Percentiles rank a stretch among this genome's conserved stretches.
These are phyloP conservation scores for Avena atlantica DNA, from an alignment of 176 grass and related monocot genomes.

Conservation along the genomic window DNA sequence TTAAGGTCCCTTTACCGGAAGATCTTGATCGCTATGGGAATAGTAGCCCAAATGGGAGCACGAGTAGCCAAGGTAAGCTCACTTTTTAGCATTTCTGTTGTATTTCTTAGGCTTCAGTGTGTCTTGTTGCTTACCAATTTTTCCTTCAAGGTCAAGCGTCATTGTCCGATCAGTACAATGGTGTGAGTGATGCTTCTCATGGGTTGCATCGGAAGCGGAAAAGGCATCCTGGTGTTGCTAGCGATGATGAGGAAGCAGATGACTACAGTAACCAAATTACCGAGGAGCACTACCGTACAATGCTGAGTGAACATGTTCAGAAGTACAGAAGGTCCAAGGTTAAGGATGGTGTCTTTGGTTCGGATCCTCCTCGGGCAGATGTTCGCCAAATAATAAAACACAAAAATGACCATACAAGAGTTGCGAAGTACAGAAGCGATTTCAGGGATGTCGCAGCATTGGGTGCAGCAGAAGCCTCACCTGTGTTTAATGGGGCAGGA, in stretches of 20 bases:
- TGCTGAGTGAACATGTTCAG: slow-evolving; percentile 90
- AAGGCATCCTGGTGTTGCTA: slow-evolving; percentile 50
- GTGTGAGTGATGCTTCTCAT: slow-evolving; percentile 60
- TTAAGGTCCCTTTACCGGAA: slow-evolving; percentile 77
- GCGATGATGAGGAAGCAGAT: slow-evolving; percentile 66
- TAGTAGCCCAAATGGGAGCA: slow-evolving; percentile 80
- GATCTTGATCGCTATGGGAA: slow-evolving; percentile 70
- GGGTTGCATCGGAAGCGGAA: slow-evolving; percentile 55
- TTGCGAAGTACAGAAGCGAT: slow-evolving; percentile 50
- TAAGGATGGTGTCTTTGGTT: slow-evolving; percentile 62
- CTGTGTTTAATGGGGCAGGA: slow-evolving; percentile 48
- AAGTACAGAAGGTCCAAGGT: slow-evolving; percentile 67
- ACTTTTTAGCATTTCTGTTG: slow-evolving; percentile 2
- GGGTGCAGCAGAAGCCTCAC: slow-evolving; percentile 47
- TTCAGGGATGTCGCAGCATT: slow-evolving; percentile 38
- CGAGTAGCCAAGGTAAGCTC: slow-evolving; percentile 69
- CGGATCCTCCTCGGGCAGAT: slow-evolving; percentile 49
- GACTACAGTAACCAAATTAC: slow-evolving; percentile 70
- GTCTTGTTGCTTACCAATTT: slow-evolving; percentile 41
- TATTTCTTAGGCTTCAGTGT: background rate
- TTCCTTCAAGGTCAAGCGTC: slow-evolving; percentile 57
- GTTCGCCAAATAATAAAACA: slow-evolving; percentile 43
- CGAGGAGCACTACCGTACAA: slow-evolving; percentile 88
- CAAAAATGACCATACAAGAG: slow-evolving; percentile 52
- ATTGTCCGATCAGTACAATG: slow-evolving; percentile 70